Percentiles rank a stretch among this genome's conserved stretches.
phyloP scores from a whole-genome alignment of 1,284 basidiomycete genomes.

The Fereydounia khargensis region DNA sequence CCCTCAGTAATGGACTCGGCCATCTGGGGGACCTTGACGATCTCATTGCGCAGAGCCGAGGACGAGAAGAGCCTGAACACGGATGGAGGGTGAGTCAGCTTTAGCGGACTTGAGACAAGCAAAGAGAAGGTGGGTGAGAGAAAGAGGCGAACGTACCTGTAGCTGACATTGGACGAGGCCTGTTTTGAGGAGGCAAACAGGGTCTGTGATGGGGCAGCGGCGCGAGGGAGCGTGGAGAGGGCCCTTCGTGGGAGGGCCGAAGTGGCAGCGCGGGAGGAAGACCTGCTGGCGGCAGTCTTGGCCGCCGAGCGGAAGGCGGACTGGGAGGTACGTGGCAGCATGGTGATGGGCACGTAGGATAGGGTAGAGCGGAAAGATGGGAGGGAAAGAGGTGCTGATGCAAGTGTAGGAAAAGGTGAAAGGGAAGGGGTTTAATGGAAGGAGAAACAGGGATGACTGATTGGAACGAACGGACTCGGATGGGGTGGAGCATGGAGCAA shows the following conservation, averaged over 20 bases:
- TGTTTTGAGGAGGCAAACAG: too few species aligned
- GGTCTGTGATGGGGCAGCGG: too few species aligned
- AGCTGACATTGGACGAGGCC: background rate
- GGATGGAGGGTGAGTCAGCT: background rate
- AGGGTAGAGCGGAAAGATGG: background rate
- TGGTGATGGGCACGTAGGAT: slow-evolving; percentile 3
- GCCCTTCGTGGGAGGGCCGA: slow-evolving; percentile 27
- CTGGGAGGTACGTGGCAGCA: slow-evolving; percentile 27
- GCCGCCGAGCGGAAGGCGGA: slow-evolving; percentile 22
- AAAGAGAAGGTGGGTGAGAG: background rate
- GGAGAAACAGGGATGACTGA: too few species aligned
- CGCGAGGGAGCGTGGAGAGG: too few species aligned
- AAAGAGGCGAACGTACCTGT: slow-evolving; percentile 1
- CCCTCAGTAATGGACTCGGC: slow-evolving; percentile 98
- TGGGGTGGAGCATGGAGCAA: too few species aligned
- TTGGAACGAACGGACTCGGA: too few species aligned
- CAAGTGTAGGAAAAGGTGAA: background rate
- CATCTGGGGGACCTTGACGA: slow-evolving; percentile 97
- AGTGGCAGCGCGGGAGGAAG: slow-evolving; percentile 22
- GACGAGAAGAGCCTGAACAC: slow-evolving; percentile 26
- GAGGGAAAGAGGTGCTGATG: background rate
- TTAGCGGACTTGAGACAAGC: background rate
- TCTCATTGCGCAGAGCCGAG: slow-evolving; percentile 60
- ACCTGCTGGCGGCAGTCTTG: slow-evolving; percentile 21
- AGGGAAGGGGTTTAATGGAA: too few species aligned